Base-by-base conservation (phyloP, 2,329 filamentous ascomycete genomes). In the Paradendryphiella salina region DNA sequence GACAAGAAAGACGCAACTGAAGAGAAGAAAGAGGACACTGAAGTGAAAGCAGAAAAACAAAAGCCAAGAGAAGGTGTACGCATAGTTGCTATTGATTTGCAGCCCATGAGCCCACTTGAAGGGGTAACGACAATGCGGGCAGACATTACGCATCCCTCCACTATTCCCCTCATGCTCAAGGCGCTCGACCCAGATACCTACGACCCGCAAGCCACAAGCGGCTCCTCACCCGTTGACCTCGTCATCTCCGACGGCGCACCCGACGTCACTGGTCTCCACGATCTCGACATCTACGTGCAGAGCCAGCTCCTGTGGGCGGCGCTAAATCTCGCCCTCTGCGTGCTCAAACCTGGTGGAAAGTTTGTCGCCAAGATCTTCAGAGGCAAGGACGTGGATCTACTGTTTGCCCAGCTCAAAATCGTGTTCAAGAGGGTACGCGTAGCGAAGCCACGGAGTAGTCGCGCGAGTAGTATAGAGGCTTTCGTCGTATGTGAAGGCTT, bases 341-440 rank as follows among this genome's bases (percentile, higher is more conserved):
- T 99, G 10, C 82, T 99, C 17, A 88, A 89, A 52, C 92, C 92
- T 0, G 94, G 94, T 35, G 94, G 94, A 56, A 96, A 90, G 67
- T 99, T 99, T 64, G 93, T 99, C 6, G 94, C 94, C 52, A 99
- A 99, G 79, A 96, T 99, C 54, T 99, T 99, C 77, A 80, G 94
- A 13, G 92, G 90, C 13, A 87, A 91, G 63, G 94, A 97, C 66
- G 92, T 97, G n/a, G 94, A 97, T 69, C 79, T 97, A 18, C 83
- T 99, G 7, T 97, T 94, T 69, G 91, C 91, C 1, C 94, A 99
- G 72, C 82, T 99, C 45, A 94, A 92, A 71, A 84, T 93, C 15
- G 91, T 97, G 46, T 99, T 99, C 62, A 84, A 88, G 59, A 79
- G 84, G 46, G 94, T 99, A 34, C 84, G 90, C 17, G 90, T 97